Evolutionary conservation across 2,329 filamentous ascomycete genomes (phyloP).

Genomic region (Spiromastix sp.): DNA sequence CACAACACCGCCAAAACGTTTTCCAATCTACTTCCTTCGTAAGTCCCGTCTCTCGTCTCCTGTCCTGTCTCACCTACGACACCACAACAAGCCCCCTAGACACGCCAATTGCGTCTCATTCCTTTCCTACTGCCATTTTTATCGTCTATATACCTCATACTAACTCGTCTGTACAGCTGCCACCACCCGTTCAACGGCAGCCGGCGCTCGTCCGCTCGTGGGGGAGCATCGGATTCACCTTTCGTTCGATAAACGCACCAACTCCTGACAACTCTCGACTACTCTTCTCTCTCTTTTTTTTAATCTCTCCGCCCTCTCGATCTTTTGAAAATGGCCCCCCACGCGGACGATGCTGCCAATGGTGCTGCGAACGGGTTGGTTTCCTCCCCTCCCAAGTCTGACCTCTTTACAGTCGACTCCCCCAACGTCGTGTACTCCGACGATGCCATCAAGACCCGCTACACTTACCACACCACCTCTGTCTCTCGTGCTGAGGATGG

Average conservation of each 20-base stretch:
- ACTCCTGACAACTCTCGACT: slow-evolving; percentile 7
- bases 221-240: slow-evolving; percentile 59
- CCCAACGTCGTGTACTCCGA: slow-evolving; percentile 90
- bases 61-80: slow-evolving; percentile 1
- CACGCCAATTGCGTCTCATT: no score
- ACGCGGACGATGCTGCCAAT: slow-evolving; percentile 55
- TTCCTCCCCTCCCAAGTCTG: slow-evolving; percentile 30
- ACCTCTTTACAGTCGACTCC: slow-evolving; percentile 77
- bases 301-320: slow-evolving; percentile 45
- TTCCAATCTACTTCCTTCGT: slow-evolving; percentile 97
- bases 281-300: slow-evolving; percentile 13
- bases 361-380: slow-evolving; percentile 45
- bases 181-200: slow-evolving; percentile 95
- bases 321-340: slow-evolving; percentile 69
- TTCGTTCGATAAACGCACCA: slow-evolving; percentile 33
- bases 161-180: no score
- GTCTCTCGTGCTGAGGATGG: slow-evolving; percentile 62
- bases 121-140: no score
- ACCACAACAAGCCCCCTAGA: no score
- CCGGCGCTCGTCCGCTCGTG: slow-evolving; percentile 84
- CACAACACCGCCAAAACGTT: slow-evolving; percentile 80
- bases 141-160: no score
- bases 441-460: slow-evolving; percentile 80
- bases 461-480: slow-evolving; percentile 89
- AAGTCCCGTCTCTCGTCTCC: slow-evolving; percentile 33